Percentiles rank a stretch among this genome's conserved stretches.
These are phyloP conservation scores for Saccharomycopsis schoenii DNA, from an alignment of 805 yeast genomes.

Conservation along the genomic window DNA sequence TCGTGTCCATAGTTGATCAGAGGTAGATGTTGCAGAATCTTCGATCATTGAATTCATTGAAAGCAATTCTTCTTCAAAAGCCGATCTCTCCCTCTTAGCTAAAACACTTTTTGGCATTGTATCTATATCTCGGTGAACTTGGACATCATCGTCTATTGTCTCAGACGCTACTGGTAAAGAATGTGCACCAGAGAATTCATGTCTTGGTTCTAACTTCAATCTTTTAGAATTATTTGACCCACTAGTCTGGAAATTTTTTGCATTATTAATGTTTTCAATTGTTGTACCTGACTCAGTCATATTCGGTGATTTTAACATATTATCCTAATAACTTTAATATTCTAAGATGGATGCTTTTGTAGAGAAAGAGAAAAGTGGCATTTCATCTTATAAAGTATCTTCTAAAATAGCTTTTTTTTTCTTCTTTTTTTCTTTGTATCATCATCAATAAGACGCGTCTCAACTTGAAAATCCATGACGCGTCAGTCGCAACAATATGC, in stretches of 20 bases:
- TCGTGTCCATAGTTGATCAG: constrained; percentile 40
- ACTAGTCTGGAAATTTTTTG: neutral
- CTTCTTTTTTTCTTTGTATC: no score
- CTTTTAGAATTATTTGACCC: constrained; percentile 2
- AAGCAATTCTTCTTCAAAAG: constrained; percentile 43
- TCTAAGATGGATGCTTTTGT: no score
- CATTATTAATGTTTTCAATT: neutral
- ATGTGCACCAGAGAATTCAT: constrained; percentile 15
- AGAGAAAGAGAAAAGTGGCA: no score
- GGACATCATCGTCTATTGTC: constrained; percentile 1
- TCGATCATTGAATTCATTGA: constrained; percentile 32
- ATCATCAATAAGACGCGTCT: no score
- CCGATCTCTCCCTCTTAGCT: constrained; percentile 31
- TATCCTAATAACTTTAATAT: neutral
- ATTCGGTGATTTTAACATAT: neutral
- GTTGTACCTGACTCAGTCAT: neutral
- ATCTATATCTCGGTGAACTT: constrained; percentile 6
- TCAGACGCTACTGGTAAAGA: constrained; percentile 11
- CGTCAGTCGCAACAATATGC: no score
- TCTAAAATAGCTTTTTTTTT: no score
- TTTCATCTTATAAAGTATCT: no score
- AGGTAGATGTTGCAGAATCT: constrained; percentile 17
- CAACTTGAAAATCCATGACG: no score
- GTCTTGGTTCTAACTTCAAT: constrained; percentile 9
- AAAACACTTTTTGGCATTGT: constrained; percentile 1